Percentiles rank a stretch among this genome's conserved stretches.
Evolutionary conservation across 805 yeast genomes (phyloP).

Genomic region (Clavispora fructus): DNA sequence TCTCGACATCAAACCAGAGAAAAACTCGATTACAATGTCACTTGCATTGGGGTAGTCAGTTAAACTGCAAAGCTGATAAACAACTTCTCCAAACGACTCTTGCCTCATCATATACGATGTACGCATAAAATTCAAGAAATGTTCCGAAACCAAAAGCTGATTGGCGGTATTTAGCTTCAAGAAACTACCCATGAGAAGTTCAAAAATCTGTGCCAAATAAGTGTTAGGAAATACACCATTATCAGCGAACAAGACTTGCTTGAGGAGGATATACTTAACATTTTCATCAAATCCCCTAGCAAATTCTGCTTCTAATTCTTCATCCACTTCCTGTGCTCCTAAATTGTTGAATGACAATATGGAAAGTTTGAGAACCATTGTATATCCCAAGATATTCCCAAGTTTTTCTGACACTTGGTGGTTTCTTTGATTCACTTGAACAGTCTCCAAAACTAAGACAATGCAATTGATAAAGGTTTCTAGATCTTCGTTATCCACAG

Average conservation of each 20-base stretch:
- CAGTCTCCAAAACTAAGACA: slow-evolving; percentile 27
- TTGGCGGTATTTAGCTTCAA: slow-evolving; percentile 13
- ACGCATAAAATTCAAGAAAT: slow-evolving; percentile 31
- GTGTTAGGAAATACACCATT: slow-evolving; percentile 27
- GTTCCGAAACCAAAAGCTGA: slow-evolving; percentile 19
- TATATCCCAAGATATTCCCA: slow-evolving; percentile 22
- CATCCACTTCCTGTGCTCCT: slow-evolving; percentile 4
- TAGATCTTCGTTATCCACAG: slow-evolving; percentile 18
- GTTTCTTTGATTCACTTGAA: background rate
- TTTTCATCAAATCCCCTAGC: slow-evolving; percentile 13
- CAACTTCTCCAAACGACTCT: slow-evolving; percentile 17
- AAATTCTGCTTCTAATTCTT: slow-evolving; percentile 3
- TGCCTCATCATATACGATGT: slow-evolving; percentile 29
- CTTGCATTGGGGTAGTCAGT: slow-evolving; percentile 13
- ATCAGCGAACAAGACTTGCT: slow-evolving; percentile 29
- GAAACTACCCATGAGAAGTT: slow-evolving; percentile 27
- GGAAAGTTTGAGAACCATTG: slow-evolving; percentile 23
- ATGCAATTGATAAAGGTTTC: slow-evolving; percentile 24
- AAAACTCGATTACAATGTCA: slow-evolving; percentile 22
- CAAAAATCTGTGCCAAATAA: slow-evolving; percentile 28
- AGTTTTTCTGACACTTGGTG: slow-evolving; percentile 9
- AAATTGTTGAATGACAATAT: slow-evolving; percentile 11
- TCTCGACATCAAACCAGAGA: slow-evolving; percentile 22
- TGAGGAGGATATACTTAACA: slow-evolving; percentile 25
- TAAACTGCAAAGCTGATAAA: slow-evolving; percentile 12